Evolutionary conservation across 306 rosid species (phyloP).

Genomic region (Lathyrus tuberosus): DNA sequence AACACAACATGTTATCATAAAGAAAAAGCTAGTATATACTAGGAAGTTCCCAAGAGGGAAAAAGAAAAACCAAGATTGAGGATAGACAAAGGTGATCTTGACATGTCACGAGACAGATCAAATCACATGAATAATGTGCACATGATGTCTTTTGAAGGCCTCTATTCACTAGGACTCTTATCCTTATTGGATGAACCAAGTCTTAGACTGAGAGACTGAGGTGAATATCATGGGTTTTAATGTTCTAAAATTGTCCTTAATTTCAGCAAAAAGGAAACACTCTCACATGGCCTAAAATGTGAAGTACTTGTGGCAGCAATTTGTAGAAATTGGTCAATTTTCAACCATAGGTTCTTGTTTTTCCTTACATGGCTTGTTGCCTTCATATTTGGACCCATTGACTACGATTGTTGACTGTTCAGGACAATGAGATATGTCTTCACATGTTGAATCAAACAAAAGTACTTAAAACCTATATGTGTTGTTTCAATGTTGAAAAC

Average conservation of each 20-base stretch:
- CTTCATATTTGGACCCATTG: constrained; percentile 37
- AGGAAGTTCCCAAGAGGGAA: background rate
- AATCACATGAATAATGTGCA: constrained; percentile 41
- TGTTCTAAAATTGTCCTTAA: constrained; percentile 36
- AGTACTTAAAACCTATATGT: constrained; percentile 6
- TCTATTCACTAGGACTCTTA: constrained; percentile 21
- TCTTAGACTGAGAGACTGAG: background rate
- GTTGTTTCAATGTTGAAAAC: constrained; percentile 23
- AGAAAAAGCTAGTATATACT: background rate
- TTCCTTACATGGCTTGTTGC: constrained; percentile 52
- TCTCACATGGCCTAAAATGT: constrained; percentile 59
- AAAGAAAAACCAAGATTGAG: constrained; percentile 36
- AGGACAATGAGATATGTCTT: constrained; percentile 33
- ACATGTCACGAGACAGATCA: constrained; percentile 45
- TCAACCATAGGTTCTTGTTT: constrained; percentile 48
- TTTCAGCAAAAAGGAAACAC: constrained; percentile 46
- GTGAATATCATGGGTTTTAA: constrained; percentile 17
- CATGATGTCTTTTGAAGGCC: constrained; percentile 36
- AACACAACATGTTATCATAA: too few relatives aligned
- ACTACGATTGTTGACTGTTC: constrained; percentile 23
- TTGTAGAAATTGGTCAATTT: constrained; percentile 51
- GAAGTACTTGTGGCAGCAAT: constrained; percentile 23
- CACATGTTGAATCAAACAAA: constrained; percentile 48
- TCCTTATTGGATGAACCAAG: constrained; percentile 22
- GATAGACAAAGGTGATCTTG: constrained; percentile 36